Conservation (phyloP, 2,329 filamentous ascomycete genomes). For the Cladorrhinum sp. region DNA sequence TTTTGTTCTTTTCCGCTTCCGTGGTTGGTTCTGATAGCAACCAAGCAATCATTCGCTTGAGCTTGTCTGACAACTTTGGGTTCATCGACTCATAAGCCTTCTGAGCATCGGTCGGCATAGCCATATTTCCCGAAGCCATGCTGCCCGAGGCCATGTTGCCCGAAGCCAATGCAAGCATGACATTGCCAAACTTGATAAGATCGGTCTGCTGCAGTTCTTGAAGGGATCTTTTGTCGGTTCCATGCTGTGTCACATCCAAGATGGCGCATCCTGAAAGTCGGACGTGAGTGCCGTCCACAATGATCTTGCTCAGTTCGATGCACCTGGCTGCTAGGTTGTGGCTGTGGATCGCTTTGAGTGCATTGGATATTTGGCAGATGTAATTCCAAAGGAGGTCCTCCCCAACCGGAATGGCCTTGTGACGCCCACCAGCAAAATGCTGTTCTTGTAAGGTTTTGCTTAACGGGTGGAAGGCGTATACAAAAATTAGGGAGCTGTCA, state of each 20-base stretch:
- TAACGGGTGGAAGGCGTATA: constrained; percentile 88
- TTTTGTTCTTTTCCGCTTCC: constrained; percentile 58
- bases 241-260: constrained; percentile 83
- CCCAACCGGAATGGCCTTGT: constrained; percentile 43
- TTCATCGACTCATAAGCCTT: constrained; percentile 71
- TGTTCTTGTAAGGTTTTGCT: constrained; percentile 86
- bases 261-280: constrained; percentile 85
- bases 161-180: constrained; percentile 79
- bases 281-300: constrained; percentile 78
- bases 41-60: constrained; percentile 80
- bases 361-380: constrained; percentile 85
- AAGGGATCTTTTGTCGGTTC: constrained; percentile 60
- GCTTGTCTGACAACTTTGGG: constrained; percentile 71
- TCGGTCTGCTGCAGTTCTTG: constrained; percentile 85
- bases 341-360: constrained; percentile 79
- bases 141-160: constrained; percentile 54
- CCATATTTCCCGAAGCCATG: constrained; percentile 69
- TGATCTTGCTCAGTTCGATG: constrained; percentile 82
- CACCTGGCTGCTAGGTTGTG: constrained; percentile 79
- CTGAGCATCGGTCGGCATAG: constrained; percentile 55
- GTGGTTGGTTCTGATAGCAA: constrained; percentile 62
- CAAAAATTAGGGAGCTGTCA: constrained; percentile 90
- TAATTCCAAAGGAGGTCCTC: constrained; percentile 88
- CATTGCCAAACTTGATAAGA: constrained; percentile 75
- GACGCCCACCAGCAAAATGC: constrained; percentile 59